These are phyloP conservation scores for Tolypocladium pustulatum DNA, from an alignment of 2,329 filamentous ascomycete genomes.

Conservation along the genomic window DNA sequence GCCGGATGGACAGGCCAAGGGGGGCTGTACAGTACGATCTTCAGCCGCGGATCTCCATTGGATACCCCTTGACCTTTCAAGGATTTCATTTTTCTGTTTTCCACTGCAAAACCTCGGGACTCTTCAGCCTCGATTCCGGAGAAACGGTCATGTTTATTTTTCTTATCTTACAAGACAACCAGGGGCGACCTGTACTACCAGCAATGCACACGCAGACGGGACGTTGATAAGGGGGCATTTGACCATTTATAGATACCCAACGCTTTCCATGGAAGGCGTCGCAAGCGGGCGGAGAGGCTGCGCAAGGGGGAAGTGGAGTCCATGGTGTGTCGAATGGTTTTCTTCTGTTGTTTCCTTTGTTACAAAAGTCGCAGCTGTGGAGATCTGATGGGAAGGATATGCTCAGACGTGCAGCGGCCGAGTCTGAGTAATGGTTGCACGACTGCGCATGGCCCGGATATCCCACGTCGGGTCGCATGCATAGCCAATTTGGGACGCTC, in stretches of 20 bases:
- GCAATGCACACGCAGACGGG: conserved; percentile 5
- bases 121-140: neutral
- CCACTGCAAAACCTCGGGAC: neutral
- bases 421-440: neutral
- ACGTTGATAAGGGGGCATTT: conserved; percentile 6
- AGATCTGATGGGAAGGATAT: neutral
- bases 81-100: neutral
- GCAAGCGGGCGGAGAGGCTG: conserved; percentile 3
- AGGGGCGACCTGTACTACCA: conserved; percentile 11
- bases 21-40: conserved; percentile 5
- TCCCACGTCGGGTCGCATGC: neutral
- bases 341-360: conserved; percentile 1
- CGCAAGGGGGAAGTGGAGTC: conserved; percentile 2
- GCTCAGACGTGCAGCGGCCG: neutral
- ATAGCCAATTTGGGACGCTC: neutral
- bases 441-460: neutral
- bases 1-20: conserved; percentile 5
- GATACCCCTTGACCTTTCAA: conserved; percentile 2
- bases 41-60: conserved; percentile 4
- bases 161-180: conserved; percentile 6
- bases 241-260: conserved; percentile 26
- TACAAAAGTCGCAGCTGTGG: neutral
- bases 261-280: conserved; percentile 7
- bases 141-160: conserved; percentile 3
- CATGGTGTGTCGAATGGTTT: conserved; percentile 1